These are phyloP conservation scores for Microdochium paspali DNA, from an alignment of 2,329 filamentous ascomycete genomes.

Conservation along the genomic window DNA sequence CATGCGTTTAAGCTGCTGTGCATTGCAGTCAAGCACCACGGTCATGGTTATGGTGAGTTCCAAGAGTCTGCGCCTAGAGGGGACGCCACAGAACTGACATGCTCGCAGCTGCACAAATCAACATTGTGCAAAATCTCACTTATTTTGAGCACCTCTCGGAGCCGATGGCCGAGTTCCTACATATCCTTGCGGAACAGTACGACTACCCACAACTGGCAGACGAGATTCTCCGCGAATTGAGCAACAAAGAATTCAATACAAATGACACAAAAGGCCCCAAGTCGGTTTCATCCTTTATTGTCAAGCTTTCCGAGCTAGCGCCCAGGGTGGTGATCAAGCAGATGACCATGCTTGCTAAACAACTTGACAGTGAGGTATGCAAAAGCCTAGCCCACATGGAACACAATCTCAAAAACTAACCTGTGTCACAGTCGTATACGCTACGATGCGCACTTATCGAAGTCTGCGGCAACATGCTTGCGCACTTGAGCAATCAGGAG, in stretches of 20 bases:
- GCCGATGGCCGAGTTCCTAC: slow-evolving; percentile 96
- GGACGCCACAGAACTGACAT: slow-evolving; percentile 5
- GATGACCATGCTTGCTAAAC: slow-evolving; percentile 89
- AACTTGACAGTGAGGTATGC: slow-evolving; percentile 81
- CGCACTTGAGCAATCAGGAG: slow-evolving; percentile 81
- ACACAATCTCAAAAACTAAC: background rate
- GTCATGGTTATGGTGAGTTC: slow-evolving; percentile 78
- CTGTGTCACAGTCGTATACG: slow-evolving; percentile 64
- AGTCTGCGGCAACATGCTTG: slow-evolving; percentile 91
- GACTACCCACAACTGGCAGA: slow-evolving; percentile 93
- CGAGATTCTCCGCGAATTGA: slow-evolving; percentile 86
- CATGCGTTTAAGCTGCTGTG: slow-evolving; percentile 96
- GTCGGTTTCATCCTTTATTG: slow-evolving; percentile 87
- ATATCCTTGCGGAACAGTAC: slow-evolving; percentile 94
- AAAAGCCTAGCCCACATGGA: slow-evolving; percentile 1
- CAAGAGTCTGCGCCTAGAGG: background rate
- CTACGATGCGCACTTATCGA: slow-evolving; percentile 90
- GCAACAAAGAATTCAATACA: slow-evolving; percentile 95
- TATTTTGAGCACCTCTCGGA: slow-evolving; percentile 99
- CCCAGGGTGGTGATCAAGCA: slow-evolving; percentile 93
- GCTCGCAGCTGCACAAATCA: slow-evolving; percentile 73
- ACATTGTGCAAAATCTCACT: slow-evolving; percentile 92
- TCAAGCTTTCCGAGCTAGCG: slow-evolving; percentile 85
- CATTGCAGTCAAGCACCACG: slow-evolving; percentile 94
- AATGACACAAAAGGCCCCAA: slow-evolving; percentile 95